A percentile compares a stretch with the other conserved stretches of the same genome.
Evolutionary conservation across 495 filamentous ascomycete genomes (phyloP).

Genomic region (Xylaria scruposa): DNA sequence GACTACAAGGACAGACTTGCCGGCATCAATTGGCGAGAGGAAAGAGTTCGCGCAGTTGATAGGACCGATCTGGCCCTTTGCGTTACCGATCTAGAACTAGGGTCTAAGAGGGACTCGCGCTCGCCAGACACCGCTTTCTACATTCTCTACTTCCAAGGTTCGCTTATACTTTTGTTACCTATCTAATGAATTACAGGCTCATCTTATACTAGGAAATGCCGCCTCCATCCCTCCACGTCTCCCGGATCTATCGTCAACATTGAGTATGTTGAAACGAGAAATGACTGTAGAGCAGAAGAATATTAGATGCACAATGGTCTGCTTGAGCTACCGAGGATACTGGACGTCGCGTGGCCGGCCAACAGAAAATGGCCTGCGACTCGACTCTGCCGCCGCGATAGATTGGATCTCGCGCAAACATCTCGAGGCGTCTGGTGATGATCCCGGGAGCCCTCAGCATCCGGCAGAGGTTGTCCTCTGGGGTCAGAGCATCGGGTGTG

Average conservation of each 20-base stretch:
- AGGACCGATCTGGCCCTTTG: conserved; percentile 57
- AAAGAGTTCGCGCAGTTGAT: conserved; percentile 60
- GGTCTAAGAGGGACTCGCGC: conserved; percentile 26
- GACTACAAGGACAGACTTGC: conserved; percentile 64
- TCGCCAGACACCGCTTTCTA: conserved; percentile 43
- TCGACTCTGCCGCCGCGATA: conserved; percentile 67
- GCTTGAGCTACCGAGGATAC: conserved; percentile 77
- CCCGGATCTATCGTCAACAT: conserved; percentile 66
- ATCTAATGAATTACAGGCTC: conserved; percentile 37
- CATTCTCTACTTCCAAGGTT: conserved; percentile 68
- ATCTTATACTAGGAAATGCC: conserved; percentile 61
- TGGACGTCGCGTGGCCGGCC: conserved; percentile 78
- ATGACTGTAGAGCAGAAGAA: conserved; percentile 29
- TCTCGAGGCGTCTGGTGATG: conserved; percentile 9
- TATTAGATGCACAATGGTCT: conserved; percentile 61
- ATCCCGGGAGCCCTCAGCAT: conserved; percentile 29
- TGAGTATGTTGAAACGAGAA: conserved; percentile 49
- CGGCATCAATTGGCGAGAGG: conserved; percentile 69
- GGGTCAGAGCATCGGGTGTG: conserved; percentile 79
- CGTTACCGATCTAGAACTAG: conserved; percentile 35
- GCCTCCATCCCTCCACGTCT: conserved; percentile 73
- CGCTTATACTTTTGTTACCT: conserved; percentile 30
- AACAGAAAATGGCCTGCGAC: conserved; percentile 68
- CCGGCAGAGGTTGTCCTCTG: conserved; percentile 67
- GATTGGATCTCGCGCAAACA: conserved; percentile 51